Evolutionary conservation across 2,329 filamentous ascomycete genomes (phyloP), one percentile per base, ranked within the genome.

Genomic region (Cordyceps pruinosa): DNA sequence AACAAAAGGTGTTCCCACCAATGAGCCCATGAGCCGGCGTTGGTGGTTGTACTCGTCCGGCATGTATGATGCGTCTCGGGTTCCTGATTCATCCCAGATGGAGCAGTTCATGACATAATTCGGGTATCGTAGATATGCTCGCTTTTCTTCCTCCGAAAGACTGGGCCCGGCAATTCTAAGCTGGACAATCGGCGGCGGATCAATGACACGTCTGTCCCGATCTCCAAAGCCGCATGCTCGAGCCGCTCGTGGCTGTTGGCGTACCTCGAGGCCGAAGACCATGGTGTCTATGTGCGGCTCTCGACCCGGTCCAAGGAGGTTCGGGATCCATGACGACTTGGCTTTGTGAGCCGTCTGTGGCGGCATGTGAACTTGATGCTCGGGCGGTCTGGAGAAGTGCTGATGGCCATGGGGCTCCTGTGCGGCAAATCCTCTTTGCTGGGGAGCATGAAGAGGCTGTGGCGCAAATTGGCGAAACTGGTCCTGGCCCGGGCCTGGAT

Each of bases 151-250:
- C 41, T 75, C 71, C 12, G 81, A 76, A 26, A 79, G 67, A 21
- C 68, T 75, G 1, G 81, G 76, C 60, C 86, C 81, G 52, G 83
- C 81, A 57, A 90, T 81, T 28, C 77, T 75, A 47, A 93, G 80
- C 67, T 93, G 85, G 23, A 94, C 81, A 65, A 94, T 93, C 15
- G 89, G 89, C 2, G 89, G 89, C 41, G 89, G 89, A 66, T 94
- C 89, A 61, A 94, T 89, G 17, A 91, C 88, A 60, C 89, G 81
- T 39, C 89, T 82, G 67, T 94, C 89, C 61, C 89, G 80, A 70
- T 93, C 89, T 59, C 89, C 89, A 68, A 91, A 93, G 1, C 89
- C 89, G 65, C 89, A 94, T 42, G 88, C 89, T 63, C 89, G 80
- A 54, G 89, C 89, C 1, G 88, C 88, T 19, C 84, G 77, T 9